A percentile compares a stretch with the other conserved stretches of the same genome.
These are phyloP conservation scores for Guyanaporus albipodus DNA, from an alignment of 768 basidiomycete genomes.

Conservation along the genomic window DNA sequence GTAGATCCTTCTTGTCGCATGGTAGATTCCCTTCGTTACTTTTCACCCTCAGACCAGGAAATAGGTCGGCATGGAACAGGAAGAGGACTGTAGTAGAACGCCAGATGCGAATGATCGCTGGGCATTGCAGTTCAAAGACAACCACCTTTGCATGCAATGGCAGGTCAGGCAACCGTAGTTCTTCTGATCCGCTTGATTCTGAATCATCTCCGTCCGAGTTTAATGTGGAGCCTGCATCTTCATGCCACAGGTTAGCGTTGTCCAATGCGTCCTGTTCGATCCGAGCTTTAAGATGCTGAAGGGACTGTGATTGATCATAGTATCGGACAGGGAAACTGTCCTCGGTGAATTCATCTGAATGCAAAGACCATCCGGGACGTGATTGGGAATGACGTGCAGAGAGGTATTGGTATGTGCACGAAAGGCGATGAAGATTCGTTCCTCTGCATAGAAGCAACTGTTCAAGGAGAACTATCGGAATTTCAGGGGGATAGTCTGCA, in stretches of 20 bases:
- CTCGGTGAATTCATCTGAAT: conserved; percentile 17
- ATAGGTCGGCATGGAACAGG: too few relatives aligned
- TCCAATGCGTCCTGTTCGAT: conserved; percentile 30
- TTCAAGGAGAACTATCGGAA: conserved; percentile 36
- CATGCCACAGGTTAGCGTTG: conserved; percentile 15
- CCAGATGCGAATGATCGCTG: conserved; percentile 38
- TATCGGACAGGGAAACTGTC: conserved; percentile 34
- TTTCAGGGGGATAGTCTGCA: conserved; percentile 41
- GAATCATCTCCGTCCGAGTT: too few relatives aligned
- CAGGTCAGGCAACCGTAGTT: conserved; percentile 34
- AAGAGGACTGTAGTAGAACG: conserved; percentile 22
- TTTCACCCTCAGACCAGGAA: conserved; percentile 19
- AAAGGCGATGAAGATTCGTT: conserved; percentile 25
- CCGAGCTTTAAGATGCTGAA: conserved; percentile 19
- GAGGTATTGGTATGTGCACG: conserved; percentile 29
- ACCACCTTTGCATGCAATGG: conserved; percentile 18
- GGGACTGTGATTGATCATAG: conserved; percentile 18
- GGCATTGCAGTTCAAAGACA: conserved; percentile 42
- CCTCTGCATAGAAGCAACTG: conserved; percentile 37
- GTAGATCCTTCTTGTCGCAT: too few relatives aligned
- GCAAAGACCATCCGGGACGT: conserved; percentile 29
- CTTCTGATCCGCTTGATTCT: background rate
- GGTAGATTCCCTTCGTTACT: background rate
- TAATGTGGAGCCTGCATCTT: background rate
- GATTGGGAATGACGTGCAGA: conserved; percentile 20